Conservation (phyloP, 192 early-diverging fungal genomes). For the Podila epicladia region DNA sequence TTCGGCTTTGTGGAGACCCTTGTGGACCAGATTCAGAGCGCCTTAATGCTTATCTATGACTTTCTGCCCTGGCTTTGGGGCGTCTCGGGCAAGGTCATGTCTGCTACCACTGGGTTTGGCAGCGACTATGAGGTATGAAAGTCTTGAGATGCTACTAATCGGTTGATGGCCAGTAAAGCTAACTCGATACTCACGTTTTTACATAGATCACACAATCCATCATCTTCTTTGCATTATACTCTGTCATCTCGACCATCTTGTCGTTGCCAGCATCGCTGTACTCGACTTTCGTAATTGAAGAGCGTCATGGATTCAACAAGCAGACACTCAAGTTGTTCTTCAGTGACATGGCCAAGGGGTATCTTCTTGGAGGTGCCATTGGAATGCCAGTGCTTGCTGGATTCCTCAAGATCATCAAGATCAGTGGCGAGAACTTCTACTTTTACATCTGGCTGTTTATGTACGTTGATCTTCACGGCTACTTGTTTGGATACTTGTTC, state of each 20-base stretch:
- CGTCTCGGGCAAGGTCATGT: conserved; percentile 61
- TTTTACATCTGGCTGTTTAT: conserved; percentile 93
- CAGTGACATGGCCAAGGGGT: conserved; percentile 80
- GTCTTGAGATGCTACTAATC: background rate
- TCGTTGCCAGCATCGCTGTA: conserved; percentile 87
- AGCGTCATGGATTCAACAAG: conserved; percentile 96
- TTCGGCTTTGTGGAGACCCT: conserved; percentile 76
- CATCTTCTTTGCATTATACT: conserved; percentile 73
- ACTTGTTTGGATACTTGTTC: background rate
- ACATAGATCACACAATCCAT: conserved; percentile 86
- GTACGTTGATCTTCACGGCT: conserved; percentile 51
- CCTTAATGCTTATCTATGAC: conserved; percentile 74
- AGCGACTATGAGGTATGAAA: conserved; percentile 72
- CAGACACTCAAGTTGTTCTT: conserved; percentile 83
- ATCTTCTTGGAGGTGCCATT: conserved; percentile 74
- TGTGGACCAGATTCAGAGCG: conserved; percentile 73
- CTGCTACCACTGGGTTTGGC: conserved; percentile 61
- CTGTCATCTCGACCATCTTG: conserved; percentile 67
- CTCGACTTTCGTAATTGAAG: conserved; percentile 95
- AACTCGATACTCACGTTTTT: background rate
- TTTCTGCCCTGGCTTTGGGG: conserved; percentile 81
- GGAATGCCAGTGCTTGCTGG: conserved; percentile 82
- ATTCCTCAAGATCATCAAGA: conserved; percentile 85
- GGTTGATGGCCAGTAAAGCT: background rate
- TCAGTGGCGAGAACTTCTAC: conserved; percentile 86